A percentile compares a stretch with the other conserved stretches of the same genome.
Conservation (phyloP, 2,329 filamentous ascomycete species). For the Botrytis squamosa region DNA sequence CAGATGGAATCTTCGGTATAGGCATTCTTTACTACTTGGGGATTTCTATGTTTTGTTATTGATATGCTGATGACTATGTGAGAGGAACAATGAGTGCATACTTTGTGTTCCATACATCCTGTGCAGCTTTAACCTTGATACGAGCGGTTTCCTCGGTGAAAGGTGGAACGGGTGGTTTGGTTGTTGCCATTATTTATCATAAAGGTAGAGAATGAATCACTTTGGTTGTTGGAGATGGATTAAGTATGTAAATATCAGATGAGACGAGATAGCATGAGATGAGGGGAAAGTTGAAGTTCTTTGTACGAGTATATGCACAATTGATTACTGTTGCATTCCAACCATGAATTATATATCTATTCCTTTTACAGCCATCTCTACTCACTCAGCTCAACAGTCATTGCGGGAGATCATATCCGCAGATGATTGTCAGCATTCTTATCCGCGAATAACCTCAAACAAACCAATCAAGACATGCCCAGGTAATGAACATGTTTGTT, state of each 20-base stretch:
- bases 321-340: background rate
- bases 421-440: background rate
- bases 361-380: background rate
- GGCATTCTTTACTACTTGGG: slow-evolving; percentile 62
- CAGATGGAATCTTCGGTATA: slow-evolving; percentile 78
- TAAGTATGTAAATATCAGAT: background rate
- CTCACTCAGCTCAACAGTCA: no score
- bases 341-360: background rate
- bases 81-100: slow-evolving; percentile 40
- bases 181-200: slow-evolving; percentile 19
- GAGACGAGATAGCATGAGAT: background rate
- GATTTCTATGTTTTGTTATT: slow-evolving; percentile 51
- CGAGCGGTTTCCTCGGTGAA: slow-evolving; percentile 72
- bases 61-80: background rate
- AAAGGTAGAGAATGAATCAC: background rate
- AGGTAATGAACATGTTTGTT: background rate
- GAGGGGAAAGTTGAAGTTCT: background rate
- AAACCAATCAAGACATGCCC: background rate
- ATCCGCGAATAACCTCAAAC: background rate
- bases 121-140: slow-evolving; percentile 78
- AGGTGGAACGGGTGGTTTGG: slow-evolving; percentile 59
- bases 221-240: background rate
- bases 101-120: slow-evolving; percentile 80
- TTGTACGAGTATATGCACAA: background rate
- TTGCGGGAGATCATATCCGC: background rate